Percentiles rank a stretch among this genome's conserved stretches.
These are phyloP conservation scores for Metschnikowia sp. DNA, from an alignment of 805 yeast genomes.

Conservation along the genomic window DNA sequence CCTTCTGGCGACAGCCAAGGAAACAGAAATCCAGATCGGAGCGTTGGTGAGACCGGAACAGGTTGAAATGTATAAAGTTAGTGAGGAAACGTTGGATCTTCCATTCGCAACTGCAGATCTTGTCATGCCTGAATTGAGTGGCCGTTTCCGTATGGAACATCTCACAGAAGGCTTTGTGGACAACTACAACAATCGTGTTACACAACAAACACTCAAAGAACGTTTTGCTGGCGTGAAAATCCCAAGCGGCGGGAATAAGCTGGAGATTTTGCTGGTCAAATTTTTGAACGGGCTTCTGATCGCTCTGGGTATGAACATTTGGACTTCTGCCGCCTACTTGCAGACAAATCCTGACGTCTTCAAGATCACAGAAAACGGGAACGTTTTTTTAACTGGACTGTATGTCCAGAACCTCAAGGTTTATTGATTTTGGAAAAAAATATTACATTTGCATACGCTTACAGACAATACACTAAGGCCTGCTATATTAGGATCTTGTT, in stretches of 20 bases:
- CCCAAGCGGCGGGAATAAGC: background rate
- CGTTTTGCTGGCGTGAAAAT: background rate
- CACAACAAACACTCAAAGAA: constrained; percentile 22
- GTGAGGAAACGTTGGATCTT: constrained; percentile 1
- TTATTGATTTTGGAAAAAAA: constrained; percentile 7
- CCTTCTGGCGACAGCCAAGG: constrained; percentile 22
- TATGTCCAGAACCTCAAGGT: constrained; percentile 32
- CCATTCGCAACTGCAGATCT: constrained; percentile 24
- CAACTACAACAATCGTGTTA: constrained; percentile 30
- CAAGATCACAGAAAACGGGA: constrained; percentile 19
- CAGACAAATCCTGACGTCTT: constrained; percentile 14
- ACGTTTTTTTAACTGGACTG: constrained; percentile 25
- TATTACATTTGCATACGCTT: too few species aligned
- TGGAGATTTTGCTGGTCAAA: constrained; percentile 23
- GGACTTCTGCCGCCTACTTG: constrained; percentile 28
- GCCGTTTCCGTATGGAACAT: constrained; percentile 48
- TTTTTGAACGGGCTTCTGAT: constrained; percentile 34
- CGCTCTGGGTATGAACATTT: constrained; percentile 20
- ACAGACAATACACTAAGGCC: too few species aligned
- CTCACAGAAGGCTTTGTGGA: constrained; percentile 41
- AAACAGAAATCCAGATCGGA: constrained; percentile 30
- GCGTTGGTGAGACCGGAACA: constrained; percentile 22
- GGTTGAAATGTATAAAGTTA: constrained; percentile 23
- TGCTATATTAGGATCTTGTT: too few species aligned
- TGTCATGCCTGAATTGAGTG: constrained; percentile 39